A percentile compares a stretch with the other conserved stretches of the same genome.
Evolutionary conservation across 768 basidiomycete species (phyloP).

Genomic region (Pholiota molesta): DNA sequence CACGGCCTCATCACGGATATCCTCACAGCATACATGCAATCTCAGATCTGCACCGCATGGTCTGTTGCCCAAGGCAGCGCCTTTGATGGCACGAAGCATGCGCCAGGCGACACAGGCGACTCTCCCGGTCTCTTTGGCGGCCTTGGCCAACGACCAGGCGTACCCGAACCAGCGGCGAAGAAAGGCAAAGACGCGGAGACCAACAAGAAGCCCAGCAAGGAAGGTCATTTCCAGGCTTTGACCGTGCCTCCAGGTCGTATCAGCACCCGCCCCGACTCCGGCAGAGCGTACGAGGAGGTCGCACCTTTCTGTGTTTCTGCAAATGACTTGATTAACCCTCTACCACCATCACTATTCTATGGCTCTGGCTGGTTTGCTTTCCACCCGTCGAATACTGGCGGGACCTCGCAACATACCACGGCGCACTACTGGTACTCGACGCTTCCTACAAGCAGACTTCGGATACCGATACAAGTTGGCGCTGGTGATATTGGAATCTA

Average conservation of each 20-base stretch:
- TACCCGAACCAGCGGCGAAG: slow-evolving; percentile 47
- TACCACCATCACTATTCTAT: slow-evolving; percentile 92
- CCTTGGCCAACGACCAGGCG: slow-evolving; percentile 81
- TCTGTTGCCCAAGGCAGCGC: slow-evolving; percentile 66
- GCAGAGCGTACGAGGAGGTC: slow-evolving; percentile 77
- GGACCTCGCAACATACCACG: slow-evolving; percentile 52
- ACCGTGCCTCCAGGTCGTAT: slow-evolving; percentile 77
- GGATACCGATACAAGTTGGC: slow-evolving; percentile 82
- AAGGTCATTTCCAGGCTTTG: slow-evolving; percentile 30
- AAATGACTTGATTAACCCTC: slow-evolving; percentile 97
- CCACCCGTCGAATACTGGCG: slow-evolving; percentile 57
- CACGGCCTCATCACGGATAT: slow-evolving; percentile 91
- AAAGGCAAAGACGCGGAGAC: slow-evolving; percentile 34
- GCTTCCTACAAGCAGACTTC: slow-evolving; percentile 76
- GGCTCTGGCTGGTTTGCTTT: slow-evolving; percentile 89
- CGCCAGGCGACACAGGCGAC: slow-evolving; percentile 38
- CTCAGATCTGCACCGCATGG: slow-evolving; percentile 90
- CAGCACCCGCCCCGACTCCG: slow-evolving; percentile 58
- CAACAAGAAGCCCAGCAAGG: slow-evolving; percentile 24
- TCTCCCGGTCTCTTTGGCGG: slow-evolving; percentile 81
- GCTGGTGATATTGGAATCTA: slow-evolving; percentile 95
- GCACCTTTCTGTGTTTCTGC: slow-evolving; percentile 92
- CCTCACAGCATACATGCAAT: slow-evolving; percentile 89
- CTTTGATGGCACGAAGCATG: slow-evolving; percentile 55
- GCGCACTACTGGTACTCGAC: slow-evolving; percentile 95